Percentiles rank a stretch among this genome's conserved stretches.
These are phyloP conservation scores for Corylus americana DNA, from an alignment of 306 rosid species.

Conservation along the genomic window DNA sequence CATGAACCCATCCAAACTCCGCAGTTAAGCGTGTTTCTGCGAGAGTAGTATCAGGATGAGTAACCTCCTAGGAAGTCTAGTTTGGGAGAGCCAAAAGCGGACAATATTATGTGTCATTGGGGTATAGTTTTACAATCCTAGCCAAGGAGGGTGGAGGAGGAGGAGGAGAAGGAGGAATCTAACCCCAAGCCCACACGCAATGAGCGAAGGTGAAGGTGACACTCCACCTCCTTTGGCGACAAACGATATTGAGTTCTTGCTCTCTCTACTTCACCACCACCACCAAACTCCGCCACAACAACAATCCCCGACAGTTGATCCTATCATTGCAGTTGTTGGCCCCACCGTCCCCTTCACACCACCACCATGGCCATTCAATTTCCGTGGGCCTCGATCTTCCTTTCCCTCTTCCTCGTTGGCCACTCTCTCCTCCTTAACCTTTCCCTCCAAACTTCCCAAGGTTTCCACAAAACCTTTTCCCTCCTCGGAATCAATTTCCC, in stretches of 20 bases:
- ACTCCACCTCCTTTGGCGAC: constrained; percentile 40
- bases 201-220: constrained; percentile 73
- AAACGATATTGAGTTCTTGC: constrained; percentile 80
- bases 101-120: no score
- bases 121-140: no score
- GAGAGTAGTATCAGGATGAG: no score
- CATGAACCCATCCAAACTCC: no score
- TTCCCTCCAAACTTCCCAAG: constrained; percentile 46
- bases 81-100: no score
- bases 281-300: constrained; percentile 9
- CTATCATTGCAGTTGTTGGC: constrained; percentile 82
- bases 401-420: constrained; percentile 49
- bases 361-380: constrained; percentile 41
- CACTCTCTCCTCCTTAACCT: constrained; percentile 38
- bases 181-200: constrained; percentile 11
- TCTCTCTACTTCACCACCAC: constrained; percentile 48
- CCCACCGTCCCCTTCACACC: constrained; percentile 58
- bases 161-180: no score
- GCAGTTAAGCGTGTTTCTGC: no score
- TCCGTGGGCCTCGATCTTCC: constrained; percentile 57
- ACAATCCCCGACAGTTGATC: constrained; percentile 61
- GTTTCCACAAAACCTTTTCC: constrained; percentile 15
- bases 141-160: no score
- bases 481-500: no score
- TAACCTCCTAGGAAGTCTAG: no score